These are phyloP conservation scores for Podospora pseudocomata DNA, from an alignment of 495 filamentous ascomycete genomes.

Conservation along the genomic window DNA sequence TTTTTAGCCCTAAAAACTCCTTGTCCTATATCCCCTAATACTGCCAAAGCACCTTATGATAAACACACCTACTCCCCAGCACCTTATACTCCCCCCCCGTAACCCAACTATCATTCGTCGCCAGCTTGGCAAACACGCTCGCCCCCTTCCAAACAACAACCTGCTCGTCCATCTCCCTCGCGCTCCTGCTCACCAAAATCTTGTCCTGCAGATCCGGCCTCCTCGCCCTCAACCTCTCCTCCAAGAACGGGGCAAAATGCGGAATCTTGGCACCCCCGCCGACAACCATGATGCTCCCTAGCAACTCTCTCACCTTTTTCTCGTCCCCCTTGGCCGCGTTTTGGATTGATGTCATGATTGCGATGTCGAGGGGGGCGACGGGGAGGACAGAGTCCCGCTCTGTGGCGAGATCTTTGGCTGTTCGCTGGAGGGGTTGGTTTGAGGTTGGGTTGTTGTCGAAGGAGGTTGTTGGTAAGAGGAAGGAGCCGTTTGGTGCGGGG, in stretches of 20 bases:
- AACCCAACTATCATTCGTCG: slow-evolving; percentile 93
- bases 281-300: slow-evolving; percentile 92
- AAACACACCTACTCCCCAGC: slow-evolving; percentile 71
- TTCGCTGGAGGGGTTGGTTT: slow-evolving; percentile 41
- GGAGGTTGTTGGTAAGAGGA: slow-evolving; percentile 14
- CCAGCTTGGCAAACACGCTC: slow-evolving; percentile 92
- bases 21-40: slow-evolving; percentile 28
- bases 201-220: slow-evolving; percentile 71
- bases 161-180: slow-evolving; percentile 88
- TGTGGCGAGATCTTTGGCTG: slow-evolving; percentile 49
- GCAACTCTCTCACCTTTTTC: slow-evolving; percentile 84
- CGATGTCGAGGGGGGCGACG: slow-evolving; percentile 75
- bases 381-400: slow-evolving; percentile 82
- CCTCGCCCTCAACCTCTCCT: slow-evolving; percentile 68
- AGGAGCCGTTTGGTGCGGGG: slow-evolving; percentile 34
- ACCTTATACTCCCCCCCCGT: slow-evolving; percentile 82
- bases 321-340: slow-evolving; percentile 87
- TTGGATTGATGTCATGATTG: slow-evolving; percentile 81
- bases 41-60: slow-evolving; percentile 85
- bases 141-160: slow-evolving; percentile 97
- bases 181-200: slow-evolving; percentile 83
- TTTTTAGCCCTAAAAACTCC: no score
- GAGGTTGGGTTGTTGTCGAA: slow-evolving; percentile 28
- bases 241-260: slow-evolving; percentile 70
- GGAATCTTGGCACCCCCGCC: slow-evolving; percentile 82